Conservation (phyloP, 192 early-diverging fungal genomes). For the Coemansia sp. region DNA sequence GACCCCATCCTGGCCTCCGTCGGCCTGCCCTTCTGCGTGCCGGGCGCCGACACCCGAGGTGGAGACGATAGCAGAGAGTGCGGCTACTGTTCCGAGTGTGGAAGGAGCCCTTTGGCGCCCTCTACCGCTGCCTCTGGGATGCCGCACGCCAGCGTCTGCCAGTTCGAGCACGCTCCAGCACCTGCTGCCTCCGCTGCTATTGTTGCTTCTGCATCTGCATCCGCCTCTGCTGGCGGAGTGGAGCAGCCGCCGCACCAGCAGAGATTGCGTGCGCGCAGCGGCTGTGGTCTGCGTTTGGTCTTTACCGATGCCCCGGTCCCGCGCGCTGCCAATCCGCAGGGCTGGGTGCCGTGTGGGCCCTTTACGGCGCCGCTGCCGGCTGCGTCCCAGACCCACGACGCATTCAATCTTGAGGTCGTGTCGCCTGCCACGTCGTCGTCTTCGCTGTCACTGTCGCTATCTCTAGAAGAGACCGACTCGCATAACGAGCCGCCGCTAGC, state of each 20-base stretch:
- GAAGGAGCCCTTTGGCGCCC: too few species aligned
- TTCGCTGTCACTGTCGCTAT: conserved; percentile 20
- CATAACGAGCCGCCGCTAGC: background rate
- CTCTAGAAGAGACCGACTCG: conserved; percentile 16
- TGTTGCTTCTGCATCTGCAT: too few species aligned
- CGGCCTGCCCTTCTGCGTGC: conserved; percentile 21
- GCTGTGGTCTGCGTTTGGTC: conserved; percentile 15
- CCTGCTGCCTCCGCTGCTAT: too few species aligned
- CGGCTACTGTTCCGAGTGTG: too few species aligned
- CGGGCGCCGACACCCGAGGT: background rate
- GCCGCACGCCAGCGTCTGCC: background rate
- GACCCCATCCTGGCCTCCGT: conserved; percentile 31
- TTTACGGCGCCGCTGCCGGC: conserved; percentile 33
- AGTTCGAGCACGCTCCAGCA: background rate
- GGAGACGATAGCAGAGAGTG: too few species aligned
- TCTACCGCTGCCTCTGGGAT: too few species aligned
- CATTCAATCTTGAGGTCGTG: conserved; percentile 2
- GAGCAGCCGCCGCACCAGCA: background rate
- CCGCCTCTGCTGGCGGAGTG: background rate
- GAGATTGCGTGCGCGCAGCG: background rate
- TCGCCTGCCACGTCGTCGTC: conserved; percentile 13
- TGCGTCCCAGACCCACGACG: conserved; percentile 4
- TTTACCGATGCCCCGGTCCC: conserved; percentile 20
- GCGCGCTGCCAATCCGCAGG: conserved; percentile 29
- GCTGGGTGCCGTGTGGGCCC: conserved; percentile 34